Percentiles rank a stretch among this genome's conserved stretches.
Conservation (phyloP, 2,329 filamentous ascomycete genomes). For the Thelonectria blattea region DNA sequence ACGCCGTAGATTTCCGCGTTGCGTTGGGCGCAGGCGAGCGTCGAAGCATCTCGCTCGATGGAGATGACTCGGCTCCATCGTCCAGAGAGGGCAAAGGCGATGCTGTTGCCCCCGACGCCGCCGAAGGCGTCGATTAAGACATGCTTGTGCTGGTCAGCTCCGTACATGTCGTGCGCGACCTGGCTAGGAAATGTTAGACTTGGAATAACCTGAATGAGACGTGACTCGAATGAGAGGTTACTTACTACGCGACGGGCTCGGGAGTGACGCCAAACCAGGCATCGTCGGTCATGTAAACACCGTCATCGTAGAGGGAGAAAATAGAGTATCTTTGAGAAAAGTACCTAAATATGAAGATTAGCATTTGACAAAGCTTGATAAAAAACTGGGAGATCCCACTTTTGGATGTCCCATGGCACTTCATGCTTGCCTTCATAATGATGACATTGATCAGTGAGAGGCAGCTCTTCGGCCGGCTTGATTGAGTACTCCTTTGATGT, state of each 20-base stretch:
- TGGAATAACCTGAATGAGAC: slow-evolving; percentile 7
- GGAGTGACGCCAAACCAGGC: slow-evolving; percentile 98
- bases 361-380: background rate
- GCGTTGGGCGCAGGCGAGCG: slow-evolving; percentile 87
- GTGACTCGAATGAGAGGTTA: slow-evolving; percentile 26
- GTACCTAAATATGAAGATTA: slow-evolving; percentile 64
- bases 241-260: slow-evolving; percentile 84
- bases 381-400: slow-evolving; percentile 60
- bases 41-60: slow-evolving; percentile 82
- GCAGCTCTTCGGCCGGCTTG: slow-evolving; percentile 52
- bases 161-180: slow-evolving; percentile 75
- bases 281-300: slow-evolving; percentile 88
- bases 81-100: slow-evolving; percentile 85
- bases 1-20: slow-evolving; percentile 90
- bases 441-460: slow-evolving; percentile 68
- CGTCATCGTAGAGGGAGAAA: slow-evolving; percentile 86
- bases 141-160: slow-evolving; percentile 60
- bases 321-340: slow-evolving; percentile 88
- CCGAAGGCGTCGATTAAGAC: slow-evolving; percentile 88
- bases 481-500: slow-evolving; percentile 39
- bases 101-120: slow-evolving; percentile 90
- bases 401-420: slow-evolving; percentile 83
- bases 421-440: slow-evolving; percentile 76
- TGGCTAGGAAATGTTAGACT: slow-evolving; percentile 54
- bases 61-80: slow-evolving; percentile 86